phyloP scores from a whole-genome alignment of 495 filamentous ascomycete species.

The Aspergillus haitiensis region DNA sequence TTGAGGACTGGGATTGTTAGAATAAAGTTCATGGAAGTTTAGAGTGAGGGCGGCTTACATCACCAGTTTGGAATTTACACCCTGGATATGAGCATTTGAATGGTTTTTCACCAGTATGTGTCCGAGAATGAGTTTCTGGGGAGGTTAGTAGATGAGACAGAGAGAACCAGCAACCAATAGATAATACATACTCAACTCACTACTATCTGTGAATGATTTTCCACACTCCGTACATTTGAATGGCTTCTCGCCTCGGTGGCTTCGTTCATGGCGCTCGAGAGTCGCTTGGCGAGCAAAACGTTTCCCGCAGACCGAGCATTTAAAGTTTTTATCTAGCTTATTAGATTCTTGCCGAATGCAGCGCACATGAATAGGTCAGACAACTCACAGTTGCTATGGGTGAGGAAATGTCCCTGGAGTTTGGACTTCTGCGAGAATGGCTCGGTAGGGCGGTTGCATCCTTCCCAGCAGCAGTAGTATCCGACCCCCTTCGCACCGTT shows the following conservation, averaged over 20 bases:
- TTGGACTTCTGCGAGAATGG: slow-evolving; percentile 54
- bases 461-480: slow-evolving; percentile 53
- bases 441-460: slow-evolving; percentile 47
- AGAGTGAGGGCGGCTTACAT: slow-evolving; percentile 32
- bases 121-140: slow-evolving; percentile 52
- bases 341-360: neutral
- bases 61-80: slow-evolving; percentile 49
- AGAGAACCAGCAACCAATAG: too few species aligned
- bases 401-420: slow-evolving; percentile 51
- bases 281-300: slow-evolving; percentile 49
- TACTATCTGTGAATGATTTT: slow-evolving; percentile 51
- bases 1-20: slow-evolving; percentile 40
- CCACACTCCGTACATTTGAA: slow-evolving; percentile 48
- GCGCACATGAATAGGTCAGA: neutral
- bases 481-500: slow-evolving; percentile 47
- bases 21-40: neutral
- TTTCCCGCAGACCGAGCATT: slow-evolving; percentile 49
- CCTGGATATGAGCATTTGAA: slow-evolving; percentile 52
- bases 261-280: slow-evolving; percentile 52
- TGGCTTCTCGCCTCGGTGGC: slow-evolving; percentile 54
- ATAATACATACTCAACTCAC: slow-evolving; percentile 43
- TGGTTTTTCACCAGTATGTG: slow-evolving; percentile 53
- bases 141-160: too few species aligned
- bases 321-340: slow-evolving; percentile 46
- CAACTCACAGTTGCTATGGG: slow-evolving; percentile 48